These are phyloP conservation scores for Starmerella floricola DNA, from an alignment of 805 yeast species.

Conservation along the genomic window DNA sequence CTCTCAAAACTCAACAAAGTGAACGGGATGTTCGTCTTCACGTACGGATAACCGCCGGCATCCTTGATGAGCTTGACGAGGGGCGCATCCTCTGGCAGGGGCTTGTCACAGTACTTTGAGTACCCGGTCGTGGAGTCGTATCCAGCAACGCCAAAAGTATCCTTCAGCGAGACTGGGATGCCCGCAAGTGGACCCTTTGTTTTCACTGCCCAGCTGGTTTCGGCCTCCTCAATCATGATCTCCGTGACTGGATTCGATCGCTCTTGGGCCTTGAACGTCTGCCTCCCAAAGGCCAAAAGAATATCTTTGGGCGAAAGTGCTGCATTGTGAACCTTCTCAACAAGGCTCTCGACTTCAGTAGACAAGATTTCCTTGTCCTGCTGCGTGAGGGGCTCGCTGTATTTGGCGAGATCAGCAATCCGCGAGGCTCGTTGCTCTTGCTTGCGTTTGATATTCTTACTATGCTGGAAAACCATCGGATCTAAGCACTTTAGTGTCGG, in stretches of 20 bases:
- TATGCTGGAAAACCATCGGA: neutral
- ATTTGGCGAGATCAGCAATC: constrained; percentile 30
- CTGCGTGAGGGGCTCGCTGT: constrained; percentile 29
- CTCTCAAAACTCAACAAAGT: constrained; percentile 46
- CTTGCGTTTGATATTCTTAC: constrained; percentile 18
- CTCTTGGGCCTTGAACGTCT: constrained; percentile 52
- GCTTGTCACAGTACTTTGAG: constrained; percentile 33
- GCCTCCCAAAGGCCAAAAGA: constrained; percentile 49
- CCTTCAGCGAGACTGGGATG: constrained; percentile 50
- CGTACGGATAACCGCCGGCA: constrained; percentile 45
- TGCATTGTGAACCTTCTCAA: constrained; percentile 35
- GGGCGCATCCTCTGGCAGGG: constrained; percentile 32
- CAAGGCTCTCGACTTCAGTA: constrained; percentile 33
- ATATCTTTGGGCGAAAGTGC: constrained; percentile 40
- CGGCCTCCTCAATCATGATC: constrained; percentile 55
- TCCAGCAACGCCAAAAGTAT: constrained; percentile 40
- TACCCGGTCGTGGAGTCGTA: constrained; percentile 43
- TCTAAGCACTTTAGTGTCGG: neutral
- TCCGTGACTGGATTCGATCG: constrained; percentile 47
- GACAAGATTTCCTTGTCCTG: constrained; percentile 30
- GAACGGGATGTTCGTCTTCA: constrained; percentile 46
- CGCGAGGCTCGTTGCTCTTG: constrained; percentile 28
- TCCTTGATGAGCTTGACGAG: constrained; percentile 35
- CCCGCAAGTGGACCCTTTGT: constrained; percentile 54
- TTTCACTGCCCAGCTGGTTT: constrained; percentile 42